Percentiles rank a stretch among this genome's conserved stretches.
phyloP scores from a whole-genome alignment of 2,329 filamentous ascomycete species.

The Pyrenophora seminiperda region DNA sequence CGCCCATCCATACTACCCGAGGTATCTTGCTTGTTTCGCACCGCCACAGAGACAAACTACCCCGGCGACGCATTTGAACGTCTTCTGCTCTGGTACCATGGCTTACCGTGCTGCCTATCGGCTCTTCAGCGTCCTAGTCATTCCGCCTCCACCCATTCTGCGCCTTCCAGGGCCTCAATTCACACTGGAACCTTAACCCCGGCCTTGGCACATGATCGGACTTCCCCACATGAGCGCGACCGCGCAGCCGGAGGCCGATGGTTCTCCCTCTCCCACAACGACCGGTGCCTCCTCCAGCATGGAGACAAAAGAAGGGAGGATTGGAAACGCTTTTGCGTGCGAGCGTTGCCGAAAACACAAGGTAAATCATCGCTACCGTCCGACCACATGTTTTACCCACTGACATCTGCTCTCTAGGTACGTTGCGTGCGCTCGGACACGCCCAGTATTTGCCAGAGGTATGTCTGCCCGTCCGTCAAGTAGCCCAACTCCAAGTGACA shows the following conservation, averaged over 20 bases:
- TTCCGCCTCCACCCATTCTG: slow-evolving; percentile 13
- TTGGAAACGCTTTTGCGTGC: slow-evolving; percentile 46
- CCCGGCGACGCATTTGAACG: slow-evolving; percentile 14
- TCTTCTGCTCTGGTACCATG: slow-evolving; percentile 15
- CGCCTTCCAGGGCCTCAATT: slow-evolving; percentile 14
- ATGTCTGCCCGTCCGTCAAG: slow-evolving; percentile 18
- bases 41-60: slow-evolving; percentile 21
- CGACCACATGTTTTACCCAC: no score
- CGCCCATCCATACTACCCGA: slow-evolving; percentile 24
- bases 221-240: slow-evolving; percentile 41
- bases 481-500: slow-evolving; percentile 34
- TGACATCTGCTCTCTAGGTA: slow-evolving; percentile 6
- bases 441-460: slow-evolving; percentile 43
- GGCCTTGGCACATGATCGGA: slow-evolving; percentile 44
- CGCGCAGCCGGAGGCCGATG: slow-evolving; percentile 32
- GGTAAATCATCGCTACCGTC: slow-evolving; percentile 1
- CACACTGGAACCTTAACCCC: slow-evolving; percentile 26
- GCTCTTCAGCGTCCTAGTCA: slow-evolving; percentile 16
- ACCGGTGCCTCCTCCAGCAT: slow-evolving; percentile 37
- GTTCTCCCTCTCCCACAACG: slow-evolving; percentile 33
- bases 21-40: slow-evolving; percentile 33
- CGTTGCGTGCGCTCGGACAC: slow-evolving; percentile 44
- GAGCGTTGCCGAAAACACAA: slow-evolving; percentile 47
- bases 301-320: slow-evolving; percentile 45
- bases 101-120: slow-evolving; percentile 14